Conservation (phyloP, 306 rosid genomes). For the Malus fusca region DNA sequence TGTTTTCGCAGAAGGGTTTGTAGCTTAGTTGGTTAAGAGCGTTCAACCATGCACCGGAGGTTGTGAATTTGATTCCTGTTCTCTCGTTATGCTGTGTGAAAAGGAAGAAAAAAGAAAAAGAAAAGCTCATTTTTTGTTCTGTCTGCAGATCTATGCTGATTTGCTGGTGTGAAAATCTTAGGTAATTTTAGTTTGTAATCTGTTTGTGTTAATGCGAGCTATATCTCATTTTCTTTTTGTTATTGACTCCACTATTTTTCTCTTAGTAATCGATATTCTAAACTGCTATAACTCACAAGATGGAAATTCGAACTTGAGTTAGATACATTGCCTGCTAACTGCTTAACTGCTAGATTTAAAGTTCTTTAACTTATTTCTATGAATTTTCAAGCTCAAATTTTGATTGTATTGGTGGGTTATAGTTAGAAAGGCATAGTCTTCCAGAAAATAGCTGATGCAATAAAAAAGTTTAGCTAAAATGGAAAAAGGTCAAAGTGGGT, state of each 20-base stretch:
- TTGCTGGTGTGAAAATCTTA: not conserved
- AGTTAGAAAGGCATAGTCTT: not conserved
- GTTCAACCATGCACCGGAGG: not conserved
- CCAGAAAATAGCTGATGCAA: not conserved
- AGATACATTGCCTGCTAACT: not conserved
- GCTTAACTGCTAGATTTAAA: not conserved
- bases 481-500: slow-evolving; percentile 10
- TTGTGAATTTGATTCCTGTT: not conserved
- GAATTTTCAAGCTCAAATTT: not conserved
- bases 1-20: not conserved
- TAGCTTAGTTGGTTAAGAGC: not conserved
- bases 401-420: not conserved
- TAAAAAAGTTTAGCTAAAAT: slow-evolving; percentile 16
- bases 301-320: not conserved
- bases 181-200: not conserved
- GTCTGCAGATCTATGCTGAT: not conserved
- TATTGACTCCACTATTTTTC: not conserved
- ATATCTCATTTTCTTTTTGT: not conserved
- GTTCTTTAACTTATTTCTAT: not conserved
- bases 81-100: not conserved
- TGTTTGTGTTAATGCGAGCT: not conserved
- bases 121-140: not conserved
- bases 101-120: too few relatives aligned
- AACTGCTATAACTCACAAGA: too few relatives aligned
- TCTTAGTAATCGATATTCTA: not conserved